These are phyloP conservation scores for Uromyces viciae-fabae DNA, from an alignment of 1,284 basidiomycete species.

Conservation along the genomic window DNA sequence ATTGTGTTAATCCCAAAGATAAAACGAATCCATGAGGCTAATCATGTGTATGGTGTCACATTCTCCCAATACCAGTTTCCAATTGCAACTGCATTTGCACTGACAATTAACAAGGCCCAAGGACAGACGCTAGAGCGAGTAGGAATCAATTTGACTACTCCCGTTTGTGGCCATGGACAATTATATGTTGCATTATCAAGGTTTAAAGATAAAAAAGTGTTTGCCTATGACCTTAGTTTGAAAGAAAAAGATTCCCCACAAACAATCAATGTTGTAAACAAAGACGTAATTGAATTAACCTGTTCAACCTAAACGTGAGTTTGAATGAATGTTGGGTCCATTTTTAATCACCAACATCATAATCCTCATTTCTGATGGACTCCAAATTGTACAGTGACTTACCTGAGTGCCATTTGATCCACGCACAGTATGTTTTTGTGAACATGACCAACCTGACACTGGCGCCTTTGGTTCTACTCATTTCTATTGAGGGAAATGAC, in stretches of 20 bases:
- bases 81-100: not conserved
- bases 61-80: conserved; percentile 1
- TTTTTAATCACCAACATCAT: no score
- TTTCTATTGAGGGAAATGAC: no score
- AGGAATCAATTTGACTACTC: not conserved
- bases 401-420: no score
- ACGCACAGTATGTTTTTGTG: no score
- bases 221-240: not conserved
- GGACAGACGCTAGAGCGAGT: conserved; percentile 4
- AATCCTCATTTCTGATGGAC: no score
- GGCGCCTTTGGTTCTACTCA: no score
- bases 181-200: conserved; percentile 10
- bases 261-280: not conserved
- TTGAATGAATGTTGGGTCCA: no score
- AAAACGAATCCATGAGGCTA: not conserved
- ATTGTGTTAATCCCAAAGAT: not conserved
- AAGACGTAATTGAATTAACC: no score
- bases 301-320: no score
- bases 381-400: no score
- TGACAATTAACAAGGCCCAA: conserved; percentile 26
- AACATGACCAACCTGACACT: no score
- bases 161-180: conserved; percentile 12
- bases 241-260: not conserved
- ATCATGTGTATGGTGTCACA: not conserved
- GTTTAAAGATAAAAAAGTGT: not conserved